phyloP scores from a whole-genome alignment of 2,329 filamentous ascomycete species.

The Fusarium guadeloupense region DNA sequence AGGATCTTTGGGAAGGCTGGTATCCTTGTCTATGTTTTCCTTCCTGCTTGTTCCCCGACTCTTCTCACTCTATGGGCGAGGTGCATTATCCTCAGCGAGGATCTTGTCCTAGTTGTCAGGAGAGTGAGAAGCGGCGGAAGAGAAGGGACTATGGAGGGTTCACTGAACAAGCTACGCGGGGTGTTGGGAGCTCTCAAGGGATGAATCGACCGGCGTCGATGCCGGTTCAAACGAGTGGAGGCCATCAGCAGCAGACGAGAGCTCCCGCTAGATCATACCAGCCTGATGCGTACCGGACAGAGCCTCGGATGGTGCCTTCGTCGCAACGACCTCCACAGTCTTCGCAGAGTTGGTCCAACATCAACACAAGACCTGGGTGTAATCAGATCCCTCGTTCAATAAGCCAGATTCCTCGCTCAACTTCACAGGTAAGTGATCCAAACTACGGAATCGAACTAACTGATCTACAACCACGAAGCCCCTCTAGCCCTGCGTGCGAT shows the following conservation, averaged over 20 bases:
- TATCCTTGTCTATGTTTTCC: not conserved
- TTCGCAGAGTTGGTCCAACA: not conserved
- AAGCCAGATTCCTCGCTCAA: not conserved
- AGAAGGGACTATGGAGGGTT: constrained; percentile 1
- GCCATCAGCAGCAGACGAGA: not conserved
- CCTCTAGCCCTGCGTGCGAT: not conserved
- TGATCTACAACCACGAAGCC: not conserved
- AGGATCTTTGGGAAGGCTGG: not conserved
- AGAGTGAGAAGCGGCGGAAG: not conserved
- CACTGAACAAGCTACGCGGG: not conserved
- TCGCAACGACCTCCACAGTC: not conserved
- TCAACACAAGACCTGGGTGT: not conserved
- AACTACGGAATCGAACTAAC: constrained; percentile 9
- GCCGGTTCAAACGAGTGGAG: not conserved
- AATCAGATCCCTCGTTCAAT: not conserved
- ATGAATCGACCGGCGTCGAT: not conserved
- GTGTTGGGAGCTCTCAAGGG: not conserved
- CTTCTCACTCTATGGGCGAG: not conserved
- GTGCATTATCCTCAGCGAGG: not conserved
- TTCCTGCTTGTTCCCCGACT: not conserved
- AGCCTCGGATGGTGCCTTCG: not conserved
- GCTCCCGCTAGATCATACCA: not conserved
- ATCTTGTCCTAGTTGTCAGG: not conserved
- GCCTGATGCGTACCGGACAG: not conserved
- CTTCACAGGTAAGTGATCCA: constrained; percentile 2